Conservation (phyloP, 2,329 filamentous ascomycete species). For the Alternaria sp. region DNA sequence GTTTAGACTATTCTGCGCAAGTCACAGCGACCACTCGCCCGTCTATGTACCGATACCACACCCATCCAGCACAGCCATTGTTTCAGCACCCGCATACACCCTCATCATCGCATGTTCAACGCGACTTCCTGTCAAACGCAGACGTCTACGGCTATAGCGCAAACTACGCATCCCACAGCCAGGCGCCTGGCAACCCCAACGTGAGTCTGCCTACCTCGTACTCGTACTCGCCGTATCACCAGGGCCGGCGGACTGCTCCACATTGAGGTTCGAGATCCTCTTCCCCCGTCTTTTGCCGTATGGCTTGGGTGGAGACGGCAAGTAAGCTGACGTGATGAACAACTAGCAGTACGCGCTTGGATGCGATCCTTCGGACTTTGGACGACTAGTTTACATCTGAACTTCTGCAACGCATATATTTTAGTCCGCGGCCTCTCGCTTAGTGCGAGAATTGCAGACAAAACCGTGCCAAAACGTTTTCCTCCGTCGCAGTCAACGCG, state of each 20-base stretch:
- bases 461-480: neutral
- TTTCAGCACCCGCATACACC: conserved; percentile 22
- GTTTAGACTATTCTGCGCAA: conserved; percentile 14
- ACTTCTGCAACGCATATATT: accelerated
- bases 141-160: conserved; percentile 21
- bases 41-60: conserved; percentile 20
- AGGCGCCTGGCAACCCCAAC: conserved; percentile 15
- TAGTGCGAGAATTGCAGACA: accelerated
- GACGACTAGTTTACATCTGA: conserved; percentile 5
- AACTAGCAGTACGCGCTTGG: conserved; percentile 9
- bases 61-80: conserved; percentile 10
- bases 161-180: conserved; percentile 12
- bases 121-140: conserved; percentile 10
- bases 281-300: conserved; percentile 4
- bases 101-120: conserved; percentile 17
- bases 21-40: conserved; percentile 10
- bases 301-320: neutral
- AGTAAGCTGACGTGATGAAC: conserved; percentile 9
- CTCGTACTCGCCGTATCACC: conserved; percentile 12
- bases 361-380: conserved; percentile 1
- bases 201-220: conserved; percentile 25
- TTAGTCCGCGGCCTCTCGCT: accelerated
- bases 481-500: too few species aligned
- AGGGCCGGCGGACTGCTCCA: conserved; percentile 7
- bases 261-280: conserved; percentile 14